These are phyloP conservation scores for Peterozyma xylosa DNA, from an alignment of 805 yeast species.

Conservation along the genomic window DNA sequence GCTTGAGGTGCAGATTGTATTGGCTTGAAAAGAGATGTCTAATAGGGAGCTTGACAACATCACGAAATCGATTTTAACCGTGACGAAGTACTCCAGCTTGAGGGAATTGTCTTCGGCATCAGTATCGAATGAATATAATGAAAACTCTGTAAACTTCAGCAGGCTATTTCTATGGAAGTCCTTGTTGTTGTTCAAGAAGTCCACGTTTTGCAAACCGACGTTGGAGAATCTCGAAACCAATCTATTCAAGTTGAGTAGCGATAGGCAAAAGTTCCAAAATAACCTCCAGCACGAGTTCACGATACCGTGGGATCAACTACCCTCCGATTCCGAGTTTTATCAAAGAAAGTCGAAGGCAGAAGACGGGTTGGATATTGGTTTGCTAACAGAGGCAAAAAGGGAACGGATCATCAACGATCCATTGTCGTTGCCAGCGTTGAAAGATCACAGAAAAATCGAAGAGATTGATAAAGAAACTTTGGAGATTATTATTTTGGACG, in stretches of 20 bases:
- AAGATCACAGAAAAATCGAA: neutral
- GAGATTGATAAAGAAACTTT: slow-evolving; percentile 26
- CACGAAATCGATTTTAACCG: slow-evolving; percentile 6
- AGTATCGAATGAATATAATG: slow-evolving; percentile 9
- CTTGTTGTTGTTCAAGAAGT: slow-evolving; percentile 8
- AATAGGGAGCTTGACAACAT: slow-evolving; percentile 1
- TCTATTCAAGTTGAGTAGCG: slow-evolving; percentile 11
- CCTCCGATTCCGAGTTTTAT: slow-evolving; percentile 16
- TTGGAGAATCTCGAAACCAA: slow-evolving; percentile 1
- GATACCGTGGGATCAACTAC: slow-evolving; percentile 27
- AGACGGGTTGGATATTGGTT: slow-evolving; percentile 17
- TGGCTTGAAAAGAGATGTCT: no score
- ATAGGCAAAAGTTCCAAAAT: slow-evolving; percentile 12
- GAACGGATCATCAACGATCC: slow-evolving; percentile 3
- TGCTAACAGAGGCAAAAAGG: neutral
- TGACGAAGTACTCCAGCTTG: slow-evolving; percentile 5
- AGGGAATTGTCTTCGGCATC: slow-evolving; percentile 3
- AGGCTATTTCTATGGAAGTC: slow-evolving; percentile 18
- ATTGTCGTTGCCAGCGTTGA: neutral
- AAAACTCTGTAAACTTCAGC: slow-evolving; percentile 12
- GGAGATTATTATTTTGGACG: slow-evolving; percentile 37
- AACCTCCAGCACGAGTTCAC: slow-evolving; percentile 15
- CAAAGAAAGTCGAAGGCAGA: neutral
- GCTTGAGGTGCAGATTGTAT: no score
- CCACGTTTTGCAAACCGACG: neutral